Evolutionary conservation across 345 rosid species (phyloP), one percentile per base, ranked within the genome.

Genomic region (Cochlearia excelsa): DNA sequence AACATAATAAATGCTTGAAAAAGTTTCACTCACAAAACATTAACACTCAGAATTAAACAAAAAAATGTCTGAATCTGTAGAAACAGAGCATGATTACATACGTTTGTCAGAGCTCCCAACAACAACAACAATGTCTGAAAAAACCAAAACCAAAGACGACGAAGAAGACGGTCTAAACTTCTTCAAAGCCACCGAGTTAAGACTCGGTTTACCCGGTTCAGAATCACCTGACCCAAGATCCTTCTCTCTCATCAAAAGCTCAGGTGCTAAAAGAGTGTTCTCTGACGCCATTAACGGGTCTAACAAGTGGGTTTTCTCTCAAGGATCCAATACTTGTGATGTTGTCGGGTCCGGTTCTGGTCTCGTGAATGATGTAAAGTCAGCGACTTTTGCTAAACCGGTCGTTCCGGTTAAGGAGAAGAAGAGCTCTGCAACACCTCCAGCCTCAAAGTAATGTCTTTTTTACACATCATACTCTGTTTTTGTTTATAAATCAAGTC

Each of bases 191-290:
- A 86, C 93, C n/a, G 87, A 86, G 82, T 67, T 86, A 63, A 78
- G 89, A 60, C 89, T 86, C 57, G 94, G 89, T 57, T 73, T 83
- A 68, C 94, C 94, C 1, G 94, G 94, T 35, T 83, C 81, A 4
- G 79, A 74, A 60, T 86, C 94, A 10, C 84, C 87, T 9, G 80
- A 59, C 54, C 1, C 58, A 3, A 34, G 60, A 29, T 58, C 64
- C 64, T 46, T 66, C 53, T 60, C 85, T 42, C 63, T n/a, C n/a
- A n/a, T 74, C 48, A 80, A 80, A 64, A 73, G 60, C 42, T 73
- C 84, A 26, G 82, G 86, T 2, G 82, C 85, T 11, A 83, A 79
- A 67, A 78, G 94, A 67, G 81, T 77, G 0, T 83, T 81, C 48
- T 77, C 80, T 37, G 84, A 81, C 55, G 82, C 84, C 51, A 80